phyloP scores from a whole-genome alignment of 1,139 yeast genomes.

The Pneumocystis sp. region DNA sequence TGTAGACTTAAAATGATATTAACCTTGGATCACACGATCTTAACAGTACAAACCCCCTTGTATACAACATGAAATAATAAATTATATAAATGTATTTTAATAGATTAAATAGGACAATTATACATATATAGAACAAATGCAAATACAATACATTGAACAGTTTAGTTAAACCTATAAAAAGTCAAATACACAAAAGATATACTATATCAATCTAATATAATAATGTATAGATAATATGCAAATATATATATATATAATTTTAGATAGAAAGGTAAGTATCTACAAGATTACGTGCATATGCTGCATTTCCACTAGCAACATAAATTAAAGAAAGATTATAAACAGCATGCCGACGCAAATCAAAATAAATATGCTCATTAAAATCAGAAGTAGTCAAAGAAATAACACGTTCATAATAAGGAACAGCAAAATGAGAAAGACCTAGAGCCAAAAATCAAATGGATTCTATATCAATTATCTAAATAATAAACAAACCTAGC shows the following conservation, averaged over 20 bases:
- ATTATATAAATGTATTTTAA: neutral
- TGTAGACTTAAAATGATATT: neutral
- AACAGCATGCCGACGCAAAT: constrained; percentile 64
- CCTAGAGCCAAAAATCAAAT: constrained; percentile 27
- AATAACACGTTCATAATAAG: constrained; percentile 56
- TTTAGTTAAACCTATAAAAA: neutral
- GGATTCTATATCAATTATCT: neutral
- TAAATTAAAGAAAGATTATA: constrained; percentile 68
- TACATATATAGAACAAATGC: neutral
- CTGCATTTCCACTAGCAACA: constrained; percentile 57
- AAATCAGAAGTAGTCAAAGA: constrained; percentile 15
- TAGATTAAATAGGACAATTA: neutral
- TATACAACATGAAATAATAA: neutral
- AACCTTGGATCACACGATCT: neutral
- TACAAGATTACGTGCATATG: constrained; percentile 10
- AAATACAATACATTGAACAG: neutral
- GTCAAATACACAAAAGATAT: neutral
- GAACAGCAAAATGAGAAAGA: constrained; percentile 52
- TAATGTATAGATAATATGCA: neutral
- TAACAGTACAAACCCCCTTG: neutral
- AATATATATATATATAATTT: neutral
- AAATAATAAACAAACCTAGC: constrained; percentile 22
- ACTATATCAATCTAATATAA: neutral
- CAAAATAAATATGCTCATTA: constrained; percentile 29
- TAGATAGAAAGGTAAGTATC: neutral